phyloP scores from a whole-genome alignment of 2,329 filamentous ascomycete species.

The Neodidymelliopsis sp. region DNA sequence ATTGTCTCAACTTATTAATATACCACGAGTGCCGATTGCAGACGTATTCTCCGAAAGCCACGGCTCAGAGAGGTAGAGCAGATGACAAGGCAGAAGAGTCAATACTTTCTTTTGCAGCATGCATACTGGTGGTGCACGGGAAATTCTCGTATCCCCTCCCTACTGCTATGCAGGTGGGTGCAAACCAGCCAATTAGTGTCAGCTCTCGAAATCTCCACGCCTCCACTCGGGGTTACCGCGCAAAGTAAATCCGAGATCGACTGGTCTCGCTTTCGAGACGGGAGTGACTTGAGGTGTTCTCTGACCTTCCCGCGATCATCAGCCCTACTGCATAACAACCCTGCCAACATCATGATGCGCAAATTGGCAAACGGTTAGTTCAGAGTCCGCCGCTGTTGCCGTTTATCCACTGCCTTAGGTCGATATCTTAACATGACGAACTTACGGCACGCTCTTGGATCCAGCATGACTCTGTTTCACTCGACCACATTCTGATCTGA shows the following conservation, averaged over 20 bases:
- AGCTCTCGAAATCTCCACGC: constrained; percentile 17
- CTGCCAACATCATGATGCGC: constrained; percentile 14
- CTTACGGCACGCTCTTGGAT: neutral
- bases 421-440: neutral
- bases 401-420: neutral
- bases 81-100: constrained; percentile 5
- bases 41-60: constrained; percentile 3
- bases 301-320: constrained; percentile 10
- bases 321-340: constrained; percentile 19
- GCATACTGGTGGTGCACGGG: constrained; percentile 2
- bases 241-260: constrained; percentile 13
- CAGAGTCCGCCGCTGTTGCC: neutral
- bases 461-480: constrained; percentile 10
- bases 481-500: constrained; percentile 8
- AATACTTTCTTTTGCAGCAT: constrained; percentile 13
- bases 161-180: constrained; percentile 9
- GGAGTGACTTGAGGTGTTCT: constrained; percentile 1
- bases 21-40: constrained; percentile 1
- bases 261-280: constrained; percentile 10
- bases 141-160: constrained; percentile 20
- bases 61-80: constrained; percentile 3
- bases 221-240: constrained; percentile 16
- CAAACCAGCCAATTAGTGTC: constrained; percentile 8
- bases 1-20: constrained; percentile 11
- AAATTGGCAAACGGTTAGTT: constrained; percentile 16